Conservation (phyloP, 2,329 filamentous ascomycete genomes). For the Neofusicoccum sp. region DNA sequence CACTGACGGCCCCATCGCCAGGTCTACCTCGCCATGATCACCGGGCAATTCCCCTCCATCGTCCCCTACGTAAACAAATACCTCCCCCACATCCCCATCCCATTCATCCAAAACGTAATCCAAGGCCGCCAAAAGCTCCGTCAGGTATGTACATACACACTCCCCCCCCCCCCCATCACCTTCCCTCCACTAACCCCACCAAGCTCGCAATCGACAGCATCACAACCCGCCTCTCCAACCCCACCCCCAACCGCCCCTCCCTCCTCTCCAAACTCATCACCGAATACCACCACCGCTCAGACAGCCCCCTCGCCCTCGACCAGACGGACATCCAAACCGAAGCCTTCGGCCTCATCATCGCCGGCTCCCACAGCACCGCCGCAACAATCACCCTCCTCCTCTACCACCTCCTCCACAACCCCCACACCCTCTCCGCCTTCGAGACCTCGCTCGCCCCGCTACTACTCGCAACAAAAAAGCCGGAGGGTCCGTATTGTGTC, state of each 20-base stretch:
- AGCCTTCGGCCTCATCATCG: conserved; percentile 21
- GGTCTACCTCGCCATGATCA: conserved; percentile 12
- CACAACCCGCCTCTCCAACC: neutral
- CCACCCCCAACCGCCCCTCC: neutral
- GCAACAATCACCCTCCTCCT: conserved; percentile 12
- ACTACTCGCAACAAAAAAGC: neutral
- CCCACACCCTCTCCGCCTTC: neutral
- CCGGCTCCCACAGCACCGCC: conserved; percentile 20
- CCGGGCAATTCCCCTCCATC: conserved; percentile 10
- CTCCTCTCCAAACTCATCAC: conserved; percentile 5
- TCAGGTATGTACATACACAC: neutral
- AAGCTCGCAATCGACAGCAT: neutral
- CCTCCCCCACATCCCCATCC: neutral
- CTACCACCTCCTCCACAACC: conserved; percentile 7
- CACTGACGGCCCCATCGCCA: neutral
- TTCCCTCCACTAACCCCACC: neutral
- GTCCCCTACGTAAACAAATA: conserved; percentile 6
- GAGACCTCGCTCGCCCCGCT: neutral
- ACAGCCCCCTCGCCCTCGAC: neutral
- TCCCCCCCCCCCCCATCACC: neutral
- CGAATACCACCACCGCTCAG: neutral
- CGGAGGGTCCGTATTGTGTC: too few species aligned
- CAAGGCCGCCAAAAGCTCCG: neutral
- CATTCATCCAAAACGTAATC: neutral
- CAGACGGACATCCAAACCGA: conserved; percentile 16